Percentiles rank a stretch among this genome's conserved stretches.
Evolutionary conservation across 129 eudicot genomes (phyloP).

Genomic region (Saussurea involucrata): DNA sequence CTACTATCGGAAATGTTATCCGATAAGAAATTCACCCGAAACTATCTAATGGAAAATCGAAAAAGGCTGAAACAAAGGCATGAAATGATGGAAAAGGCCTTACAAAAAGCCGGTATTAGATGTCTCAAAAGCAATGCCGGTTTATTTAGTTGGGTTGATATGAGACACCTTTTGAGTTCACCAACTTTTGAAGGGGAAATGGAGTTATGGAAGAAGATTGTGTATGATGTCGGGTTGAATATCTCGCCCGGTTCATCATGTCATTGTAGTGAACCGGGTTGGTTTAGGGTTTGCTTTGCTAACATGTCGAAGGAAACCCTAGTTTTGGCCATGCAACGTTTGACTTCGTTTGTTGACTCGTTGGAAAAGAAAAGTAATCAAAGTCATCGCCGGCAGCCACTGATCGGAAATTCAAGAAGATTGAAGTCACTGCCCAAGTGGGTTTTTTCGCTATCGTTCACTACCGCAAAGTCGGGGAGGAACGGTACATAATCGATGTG

Average conservation of each 20-base stretch:
- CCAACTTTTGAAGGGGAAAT: slow-evolving; percentile 74
- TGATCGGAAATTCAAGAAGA: slow-evolving; percentile 37
- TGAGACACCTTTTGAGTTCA: slow-evolving; percentile 68
- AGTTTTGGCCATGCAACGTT: slow-evolving; percentile 54
- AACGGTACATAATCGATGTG: background rate
- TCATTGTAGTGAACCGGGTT: slow-evolving; percentile 94
- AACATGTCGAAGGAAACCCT: slow-evolving; percentile 79
- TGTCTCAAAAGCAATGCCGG: slow-evolving; percentile 77
- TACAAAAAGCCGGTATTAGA: slow-evolving; percentile 48
- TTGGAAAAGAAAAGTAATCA: slow-evolving; percentile 3
- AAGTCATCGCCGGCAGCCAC: slow-evolving; percentile 11
- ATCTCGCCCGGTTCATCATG: slow-evolving; percentile 94
- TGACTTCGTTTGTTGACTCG: slow-evolving; percentile 35
- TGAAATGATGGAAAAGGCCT: slow-evolving; percentile 51
- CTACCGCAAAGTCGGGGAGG: slow-evolving; percentile 46
- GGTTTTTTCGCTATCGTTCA: slow-evolving; percentile 86
- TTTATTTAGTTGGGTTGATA: slow-evolving; percentile 91
- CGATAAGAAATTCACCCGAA: slow-evolving; percentile 57
- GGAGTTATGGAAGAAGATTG: slow-evolving; percentile 89
- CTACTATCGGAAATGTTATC: slow-evolving; percentile 67
- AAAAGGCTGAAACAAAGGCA: slow-evolving; percentile 59
- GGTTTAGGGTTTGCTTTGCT: slow-evolving; percentile 97
- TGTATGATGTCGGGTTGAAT: slow-evolving; percentile 79
- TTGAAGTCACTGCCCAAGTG: slow-evolving; percentile 66
- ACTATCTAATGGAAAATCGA: slow-evolving; percentile 54